Evolutionary conservation across 2,329 filamentous ascomycete genomes (phyloP), one percentile per base, ranked within the genome.

Genomic region (Arachnomyces sp.): DNA sequence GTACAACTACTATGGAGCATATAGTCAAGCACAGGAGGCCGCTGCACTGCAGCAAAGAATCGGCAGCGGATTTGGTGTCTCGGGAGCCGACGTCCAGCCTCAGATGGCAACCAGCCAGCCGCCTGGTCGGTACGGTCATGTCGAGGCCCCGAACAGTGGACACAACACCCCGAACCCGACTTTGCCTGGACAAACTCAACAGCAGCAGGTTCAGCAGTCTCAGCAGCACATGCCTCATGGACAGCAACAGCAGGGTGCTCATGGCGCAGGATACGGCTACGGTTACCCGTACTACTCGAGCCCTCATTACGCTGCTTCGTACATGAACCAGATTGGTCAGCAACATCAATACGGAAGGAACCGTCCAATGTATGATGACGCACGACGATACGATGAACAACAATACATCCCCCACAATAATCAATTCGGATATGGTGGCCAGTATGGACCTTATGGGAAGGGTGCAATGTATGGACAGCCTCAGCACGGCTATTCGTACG

Each of bases 131-230:
- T 82, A 82, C 55, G 75, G 66, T 35, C 69, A 80, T 67, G 60
- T 73, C 44, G 72, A 78, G 47, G 87, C 94, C 40, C 85, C 88
- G 55, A 87, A 83, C 68, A 95, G 87, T 60, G 90, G 88, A 33
- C 84, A 92, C 62, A 90, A 84, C 54, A 95, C 89, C 2, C 89
- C 90, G 28, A 92, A 93, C 67, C 88, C 89, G 18, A 74, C 82
- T 31, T 62, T 77, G 44, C 73, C 73, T 44, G 69, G 65, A 38
- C 73, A 75, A 44, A 72, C 75, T 44, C 74, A 77, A 48, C 64
- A 67, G 40, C 74, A 77, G 48, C 64, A 67, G 40, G 67, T 66
- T 36, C 70, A 74, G 46, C 73, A 73, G 36, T 62, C 66, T 46
- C 70, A 71, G 44, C 72, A 74, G 52, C 71, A 74, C 44, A 67